phyloP scores from a whole-genome alignment of 768 basidiomycete genomes.

The Phaeotremella fagi region DNA sequence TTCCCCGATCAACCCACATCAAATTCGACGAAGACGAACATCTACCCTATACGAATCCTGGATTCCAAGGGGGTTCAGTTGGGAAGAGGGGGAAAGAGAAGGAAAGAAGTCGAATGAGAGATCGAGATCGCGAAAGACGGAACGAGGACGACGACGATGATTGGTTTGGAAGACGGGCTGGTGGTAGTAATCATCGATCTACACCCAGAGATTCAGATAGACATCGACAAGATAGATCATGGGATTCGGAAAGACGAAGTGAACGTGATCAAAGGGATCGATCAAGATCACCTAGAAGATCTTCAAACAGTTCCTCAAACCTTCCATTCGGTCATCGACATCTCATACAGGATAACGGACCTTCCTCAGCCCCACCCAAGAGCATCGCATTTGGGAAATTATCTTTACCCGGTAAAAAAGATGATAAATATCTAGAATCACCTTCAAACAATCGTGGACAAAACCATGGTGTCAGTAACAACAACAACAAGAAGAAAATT shows the following conservation, averaged over 20 bases:
- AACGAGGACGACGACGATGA: slow-evolving; percentile 3
- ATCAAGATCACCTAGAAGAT: background rate
- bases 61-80: slow-evolving; percentile 21
- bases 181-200: slow-evolving; percentile 1
- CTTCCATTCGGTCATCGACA: slow-evolving; percentile 21
- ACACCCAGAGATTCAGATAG: no score
- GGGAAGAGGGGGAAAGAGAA: slow-evolving; percentile 22
- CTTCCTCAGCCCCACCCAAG: slow-evolving; percentile 20
- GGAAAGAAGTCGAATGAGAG: slow-evolving; percentile 8
- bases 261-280: background rate
- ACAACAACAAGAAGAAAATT: slow-evolving; percentile 2
- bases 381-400: slow-evolving; percentile 24
- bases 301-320: background rate
- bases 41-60: slow-evolving; percentile 16
- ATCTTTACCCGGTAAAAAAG: background rate
- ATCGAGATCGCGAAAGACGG: background rate
- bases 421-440: background rate
- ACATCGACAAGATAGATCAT: slow-evolving; percentile 6
- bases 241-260: slow-evolving; percentile 21
- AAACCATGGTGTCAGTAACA: background rate
- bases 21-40: slow-evolving; percentile 24
- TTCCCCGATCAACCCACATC: slow-evolving; percentile 5
- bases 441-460: background rate
- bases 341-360: slow-evolving; percentile 10
- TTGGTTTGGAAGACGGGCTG: background rate